phyloP scores from a whole-genome alignment of 768 basidiomycete genomes.

The Leucosporidium creatinivorum region DNA sequence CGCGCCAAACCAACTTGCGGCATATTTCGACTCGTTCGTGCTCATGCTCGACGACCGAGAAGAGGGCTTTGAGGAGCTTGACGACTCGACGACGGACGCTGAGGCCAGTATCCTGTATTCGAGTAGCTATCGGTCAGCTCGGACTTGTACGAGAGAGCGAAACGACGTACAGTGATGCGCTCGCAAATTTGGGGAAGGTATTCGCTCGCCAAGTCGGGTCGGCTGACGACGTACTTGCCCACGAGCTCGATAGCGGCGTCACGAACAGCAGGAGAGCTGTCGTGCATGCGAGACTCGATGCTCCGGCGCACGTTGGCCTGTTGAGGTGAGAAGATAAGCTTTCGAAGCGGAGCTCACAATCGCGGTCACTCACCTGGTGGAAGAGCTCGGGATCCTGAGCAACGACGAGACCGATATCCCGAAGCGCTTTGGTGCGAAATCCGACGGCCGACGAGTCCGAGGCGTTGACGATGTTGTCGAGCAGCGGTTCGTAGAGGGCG shows the following conservation, averaged over 20 bases:
- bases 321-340: neutral
- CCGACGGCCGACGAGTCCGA: slow-evolving; percentile 81
- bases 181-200: slow-evolving; percentile 84
- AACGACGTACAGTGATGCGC: slow-evolving; percentile 67
- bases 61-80: slow-evolving; percentile 81
- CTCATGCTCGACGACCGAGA: slow-evolving; percentile 56
- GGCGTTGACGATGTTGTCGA: slow-evolving; percentile 67
- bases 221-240: slow-evolving; percentile 91
- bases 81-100: slow-evolving; percentile 92
- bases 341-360: neutral
- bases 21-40: slow-evolving; percentile 68
- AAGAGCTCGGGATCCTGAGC: slow-evolving; percentile 80
- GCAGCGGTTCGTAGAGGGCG: slow-evolving; percentile 73
- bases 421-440: slow-evolving; percentile 87
- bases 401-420: slow-evolving; percentile 80
- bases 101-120: slow-evolving; percentile 89
- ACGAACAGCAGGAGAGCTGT: slow-evolving; percentile 87
- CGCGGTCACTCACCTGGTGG: slow-evolving; percentile 52
- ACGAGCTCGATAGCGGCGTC: slow-evolving; percentile 95
- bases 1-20: slow-evolving; percentile 68
- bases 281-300: slow-evolving; percentile 82
- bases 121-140: neutral
- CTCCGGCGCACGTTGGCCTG: slow-evolving; percentile 72
- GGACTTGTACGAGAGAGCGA: neutral
- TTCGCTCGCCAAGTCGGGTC: slow-evolving; percentile 75